phyloP scores from a whole-genome alignment of 2,329 filamentous ascomycete genomes.

The Penicillium freii region DNA sequence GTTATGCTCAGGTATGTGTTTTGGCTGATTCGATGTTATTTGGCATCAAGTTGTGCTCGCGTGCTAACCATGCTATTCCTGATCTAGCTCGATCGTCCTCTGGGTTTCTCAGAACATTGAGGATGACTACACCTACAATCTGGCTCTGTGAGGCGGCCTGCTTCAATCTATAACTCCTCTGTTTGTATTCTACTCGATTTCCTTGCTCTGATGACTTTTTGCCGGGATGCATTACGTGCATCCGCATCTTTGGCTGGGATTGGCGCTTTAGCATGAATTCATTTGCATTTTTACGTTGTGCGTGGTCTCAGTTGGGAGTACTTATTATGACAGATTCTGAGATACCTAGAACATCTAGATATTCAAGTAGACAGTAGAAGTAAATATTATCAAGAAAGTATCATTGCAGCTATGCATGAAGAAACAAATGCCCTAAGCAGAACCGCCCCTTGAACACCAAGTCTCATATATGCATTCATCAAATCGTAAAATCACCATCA shows the following conservation, averaged over 20 bases:
- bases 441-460: conserved; percentile 8
- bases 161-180: not conserved
- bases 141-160: conserved; percentile 53
- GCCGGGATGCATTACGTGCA: conserved; percentile 3
- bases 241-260: conserved; percentile 9
- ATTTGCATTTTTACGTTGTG: conserved; percentile 5
- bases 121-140: conserved; percentile 69
- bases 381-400: not conserved
- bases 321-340: no score
- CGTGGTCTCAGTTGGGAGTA: no score
- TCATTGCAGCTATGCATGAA: not conserved
- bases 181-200: conserved; percentile 23
- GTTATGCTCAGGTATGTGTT: conserved; percentile 64
- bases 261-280: conserved; percentile 16
- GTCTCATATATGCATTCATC: conserved; percentile 14
- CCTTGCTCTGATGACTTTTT: conserved; percentile 17
- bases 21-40: not conserved
- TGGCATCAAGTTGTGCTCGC: not conserved
- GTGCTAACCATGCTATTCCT: not conserved
- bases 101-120: conserved; percentile 73
- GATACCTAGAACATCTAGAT: no score
- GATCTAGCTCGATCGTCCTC: conserved; percentile 58
- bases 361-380: not conserved
- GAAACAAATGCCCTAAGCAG: not conserved
- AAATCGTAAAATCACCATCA: conserved; percentile 15